phyloP scores from a whole-genome alignment of 208 protist species.

The Leptomonas seymouri region DNA sequence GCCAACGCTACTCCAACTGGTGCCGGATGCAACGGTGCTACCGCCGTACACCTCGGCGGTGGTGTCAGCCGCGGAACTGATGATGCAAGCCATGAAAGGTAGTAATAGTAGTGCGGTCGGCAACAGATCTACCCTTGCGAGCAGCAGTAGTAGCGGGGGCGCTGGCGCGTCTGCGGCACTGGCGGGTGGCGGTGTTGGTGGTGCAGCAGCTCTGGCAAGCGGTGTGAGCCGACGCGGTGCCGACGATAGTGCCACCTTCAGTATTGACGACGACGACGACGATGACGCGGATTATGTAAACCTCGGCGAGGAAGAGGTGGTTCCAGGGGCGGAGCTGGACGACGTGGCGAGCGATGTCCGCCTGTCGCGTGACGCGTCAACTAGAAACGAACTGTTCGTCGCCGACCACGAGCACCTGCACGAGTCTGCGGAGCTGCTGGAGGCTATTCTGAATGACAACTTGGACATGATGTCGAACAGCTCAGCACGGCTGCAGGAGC shows the following conservation, averaged over 20 bases:
- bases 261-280: slow-evolving; percentile 29
- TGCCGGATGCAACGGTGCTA: slow-evolving; percentile 81
- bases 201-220: background rate
- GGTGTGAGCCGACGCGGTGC: background rate
- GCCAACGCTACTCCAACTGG: slow-evolving; percentile 79
- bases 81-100: slow-evolving; percentile 67
- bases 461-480: slow-evolving; percentile 33
- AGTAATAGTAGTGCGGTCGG: background rate
- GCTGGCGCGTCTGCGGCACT: background rate
- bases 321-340: slow-evolving; percentile 58
- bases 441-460: slow-evolving; percentile 73
- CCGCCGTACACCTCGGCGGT: slow-evolving; percentile 67
- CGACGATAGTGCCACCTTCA: background rate
- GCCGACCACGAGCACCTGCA: slow-evolving; percentile 61
- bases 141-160: slow-evolving; percentile 1
- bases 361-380: slow-evolving; percentile 34
- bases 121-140: too few species aligned
- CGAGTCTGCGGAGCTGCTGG: slow-evolving; percentile 78
- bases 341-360: slow-evolving; percentile 47
- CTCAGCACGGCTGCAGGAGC: slow-evolving; percentile 21
- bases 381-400: slow-evolving; percentile 15
- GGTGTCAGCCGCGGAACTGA: slow-evolving; percentile 66
- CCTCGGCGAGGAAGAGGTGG: slow-evolving; percentile 42
- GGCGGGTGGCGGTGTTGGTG: background rate
- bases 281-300: slow-evolving; percentile 41